Base-by-base conservation (phyloP, 2,329 filamentous ascomycete genomes). In the Capronia coronata region DNA sequence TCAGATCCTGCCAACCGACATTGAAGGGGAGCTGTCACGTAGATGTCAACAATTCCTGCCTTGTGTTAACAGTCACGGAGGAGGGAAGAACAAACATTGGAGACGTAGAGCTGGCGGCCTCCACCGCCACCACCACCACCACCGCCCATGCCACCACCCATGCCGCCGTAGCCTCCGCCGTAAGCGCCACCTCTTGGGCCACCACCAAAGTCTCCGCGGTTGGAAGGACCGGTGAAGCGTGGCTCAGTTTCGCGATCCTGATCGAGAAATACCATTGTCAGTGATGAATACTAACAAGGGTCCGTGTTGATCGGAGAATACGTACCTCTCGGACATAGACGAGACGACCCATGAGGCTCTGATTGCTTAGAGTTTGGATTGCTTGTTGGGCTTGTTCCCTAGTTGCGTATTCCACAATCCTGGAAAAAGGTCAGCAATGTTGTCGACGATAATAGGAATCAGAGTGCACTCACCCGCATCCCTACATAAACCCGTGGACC, bases 351-450 rank as follows among this genome's bases (percentile, higher is more conserved):
- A 97, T 97, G 55, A 98, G 78, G 70, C 94, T 96, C 73, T 96
- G 91, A 76, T 98, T 98, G 81, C 90, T 96, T 73, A 98, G 86
- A 68, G 89, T 93, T 71, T 87, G 84, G 75, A 98, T 93, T 67
- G 93, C 93, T 71, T 88, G 86, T 73, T 97, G 93, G 68, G 93
- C 93, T 85, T 98, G 89, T 68, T 98, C 93, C 82, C 90, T 87
- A 65, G 91, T 96, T 71, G 90, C 90, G 83, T 98, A 98, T 85
- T 98, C 93, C 84, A 98, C 93, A 87, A 98, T 98, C 78, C 89
- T 95, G 51, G 30, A 27, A 2, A 14, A 22, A 32, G 32, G 22
- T 51, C 46, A 51, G 48, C 34, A 32, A 23, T 46, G 21, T 51
- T 23, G 21, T 32, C 35, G 21, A 27, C 14, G 29, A 37, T 42